Base-by-base conservation (phyloP, 2,329 filamentous ascomycete species). In the Colletotrichum horii region DNA sequence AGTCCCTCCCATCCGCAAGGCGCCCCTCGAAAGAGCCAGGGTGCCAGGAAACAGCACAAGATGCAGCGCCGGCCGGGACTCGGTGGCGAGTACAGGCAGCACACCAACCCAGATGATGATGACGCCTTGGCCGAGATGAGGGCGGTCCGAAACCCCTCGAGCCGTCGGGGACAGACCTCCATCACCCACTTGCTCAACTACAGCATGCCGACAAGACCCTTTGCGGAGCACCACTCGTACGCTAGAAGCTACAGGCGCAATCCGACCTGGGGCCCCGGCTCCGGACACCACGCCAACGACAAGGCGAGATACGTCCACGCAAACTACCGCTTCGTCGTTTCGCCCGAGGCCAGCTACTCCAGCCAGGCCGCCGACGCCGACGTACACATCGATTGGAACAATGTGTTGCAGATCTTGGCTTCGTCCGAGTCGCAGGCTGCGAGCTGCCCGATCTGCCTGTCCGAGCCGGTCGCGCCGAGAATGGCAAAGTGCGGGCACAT, bases 401-500 rank as follows among this genome's bases (percentile, higher is more conserved):
- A 95, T 79, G 94, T 99, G 68, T 88, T 98, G 78, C 97, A 99
- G 85, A 93, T 99, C 69, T 89, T 99, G 79, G 97, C 95, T 11
- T 98, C 96, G 3, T 91, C 94, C 72, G 93, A 97, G 83, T 98
- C 96, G 0, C 97, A 99, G 84, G 89, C 93, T 58, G 91, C 96
- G 4, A 95, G 94, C 26, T 99, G 97, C 83, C 97, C 97, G 1
- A 99, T 99, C 70, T 99, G 97, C 82, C 91, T 99, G 32, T 98
- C 94, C 3, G 95, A 94, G 71, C 97, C 97, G 2, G 95, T 98
- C 22, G 97, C 97, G 9, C 96, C 97, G 36, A 93, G 97, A 71
- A 99, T 99, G 96, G 96, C 97, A 56, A 96, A 94, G 82, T 99
- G 97, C 81, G 97, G 97, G 2, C 97, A 99, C 83, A 98, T 99